Evolutionary conservation across 208 protist genomes (phyloP).

Genomic region (Vickermania ingenoplastis): DNA sequence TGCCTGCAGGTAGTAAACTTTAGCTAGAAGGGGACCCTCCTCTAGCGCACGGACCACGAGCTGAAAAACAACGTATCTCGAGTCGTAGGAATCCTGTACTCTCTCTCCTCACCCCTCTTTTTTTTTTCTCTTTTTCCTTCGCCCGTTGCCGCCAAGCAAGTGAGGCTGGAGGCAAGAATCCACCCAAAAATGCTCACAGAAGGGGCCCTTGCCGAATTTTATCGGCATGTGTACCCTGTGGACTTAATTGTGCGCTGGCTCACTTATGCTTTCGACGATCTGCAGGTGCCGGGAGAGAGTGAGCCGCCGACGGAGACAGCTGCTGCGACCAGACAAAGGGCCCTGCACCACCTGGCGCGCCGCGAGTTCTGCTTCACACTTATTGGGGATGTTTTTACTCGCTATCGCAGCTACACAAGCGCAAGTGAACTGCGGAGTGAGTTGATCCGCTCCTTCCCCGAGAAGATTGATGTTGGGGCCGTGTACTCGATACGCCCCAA

Average conservation of each 20-base stretch:
- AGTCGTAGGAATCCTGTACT: too few species aligned
- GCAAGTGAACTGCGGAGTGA: conserved; percentile 58
- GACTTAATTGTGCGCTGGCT: conserved; percentile 75
- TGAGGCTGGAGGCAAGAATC: too few species aligned
- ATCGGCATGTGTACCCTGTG: conserved; percentile 80
- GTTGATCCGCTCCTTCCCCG: conserved; percentile 64
- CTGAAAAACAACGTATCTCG: too few species aligned
- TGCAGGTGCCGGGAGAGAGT: neutral
- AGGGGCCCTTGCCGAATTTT: conserved; percentile 73
- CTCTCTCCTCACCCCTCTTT: too few species aligned
- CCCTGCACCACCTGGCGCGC: conserved; percentile 61
- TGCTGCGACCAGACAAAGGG: neutral
- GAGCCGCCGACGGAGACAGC: neutral
- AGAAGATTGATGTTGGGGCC: conserved; percentile 87
- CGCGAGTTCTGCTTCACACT: conserved; percentile 88
- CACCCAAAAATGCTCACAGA: conserved; percentile 45
- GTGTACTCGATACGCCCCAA: conserved; percentile 82
- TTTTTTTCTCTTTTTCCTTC: too few species aligned
- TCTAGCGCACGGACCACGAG: too few species aligned
- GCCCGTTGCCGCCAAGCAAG: too few species aligned
- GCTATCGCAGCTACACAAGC: conserved; percentile 74
- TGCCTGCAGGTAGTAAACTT: too few species aligned
- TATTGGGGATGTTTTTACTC: conserved; percentile 83
- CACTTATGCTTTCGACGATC: conserved; percentile 22
- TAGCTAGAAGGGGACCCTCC: too few species aligned